These are phyloP conservation scores for Nakazawaea wickerhamii DNA, from an alignment of 805 yeast genomes.

Conservation along the genomic window DNA sequence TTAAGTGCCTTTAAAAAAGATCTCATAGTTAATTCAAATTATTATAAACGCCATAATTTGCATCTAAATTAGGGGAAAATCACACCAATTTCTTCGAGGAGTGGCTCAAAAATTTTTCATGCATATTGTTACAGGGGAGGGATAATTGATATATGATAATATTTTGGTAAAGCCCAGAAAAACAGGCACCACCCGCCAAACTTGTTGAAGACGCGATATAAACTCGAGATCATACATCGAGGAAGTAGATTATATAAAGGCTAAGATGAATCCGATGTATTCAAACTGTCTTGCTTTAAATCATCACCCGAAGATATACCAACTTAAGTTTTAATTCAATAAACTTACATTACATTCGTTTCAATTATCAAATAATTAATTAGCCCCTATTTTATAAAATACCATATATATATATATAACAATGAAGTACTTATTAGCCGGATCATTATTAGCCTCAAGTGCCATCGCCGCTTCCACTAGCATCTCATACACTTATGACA, in stretches of 20 bases:
- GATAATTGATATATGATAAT: too few species aligned
- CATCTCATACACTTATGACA: constrained; percentile 1
- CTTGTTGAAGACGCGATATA: too few species aligned
- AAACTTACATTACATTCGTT: constrained; percentile 4
- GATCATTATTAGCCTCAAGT: constrained; percentile 11
- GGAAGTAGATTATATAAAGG: constrained; percentile 6
- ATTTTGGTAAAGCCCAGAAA: too few species aligned
- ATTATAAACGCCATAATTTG: too few species aligned
- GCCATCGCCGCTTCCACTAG: constrained; percentile 12
- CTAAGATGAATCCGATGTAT: not conserved
- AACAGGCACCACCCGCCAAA: too few species aligned
- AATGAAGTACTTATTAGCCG: constrained; percentile 13
- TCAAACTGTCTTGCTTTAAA: not conserved
- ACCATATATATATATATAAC: not conserved
- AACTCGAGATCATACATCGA: too few species aligned
- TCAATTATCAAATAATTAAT: constrained; percentile 1
- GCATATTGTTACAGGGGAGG: too few species aligned
- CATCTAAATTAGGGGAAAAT: too few species aligned
- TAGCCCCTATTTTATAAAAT: not conserved
- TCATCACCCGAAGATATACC: not conserved
- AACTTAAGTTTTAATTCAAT: constrained; percentile 3
- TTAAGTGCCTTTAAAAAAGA: too few species aligned
- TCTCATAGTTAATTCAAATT: too few species aligned
- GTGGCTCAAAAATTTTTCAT: too few species aligned
- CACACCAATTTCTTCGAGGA: too few species aligned